Evolutionary conservation across 78 protist genomes (phyloP).

Genomic region (Polysphondylium violaceum): DNA sequence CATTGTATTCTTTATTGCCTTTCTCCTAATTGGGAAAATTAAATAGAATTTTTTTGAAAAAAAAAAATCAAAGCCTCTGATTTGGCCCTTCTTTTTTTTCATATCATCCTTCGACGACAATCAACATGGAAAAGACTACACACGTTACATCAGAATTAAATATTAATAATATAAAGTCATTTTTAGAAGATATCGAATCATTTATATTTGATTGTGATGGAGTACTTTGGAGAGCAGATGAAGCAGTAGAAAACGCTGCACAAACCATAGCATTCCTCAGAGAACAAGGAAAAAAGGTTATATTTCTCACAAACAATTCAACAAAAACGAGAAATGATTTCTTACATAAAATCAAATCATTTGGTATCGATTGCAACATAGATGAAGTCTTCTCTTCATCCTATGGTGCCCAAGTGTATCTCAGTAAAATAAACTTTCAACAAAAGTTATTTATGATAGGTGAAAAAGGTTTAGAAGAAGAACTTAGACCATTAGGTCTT

Average conservation of each 20-base stretch:
- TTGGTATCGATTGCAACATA: constrained; percentile 9
- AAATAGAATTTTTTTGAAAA: too few relatives aligned
- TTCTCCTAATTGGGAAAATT: too few relatives aligned
- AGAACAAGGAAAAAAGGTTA: constrained; percentile 20
- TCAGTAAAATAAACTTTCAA: constrained; percentile 1
- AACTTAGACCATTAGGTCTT: not conserved
- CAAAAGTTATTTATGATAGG: constrained; percentile 65
- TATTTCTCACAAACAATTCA: constrained; percentile 64
- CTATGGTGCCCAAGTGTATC: constrained; percentile 39
- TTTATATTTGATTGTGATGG: constrained; percentile 76
- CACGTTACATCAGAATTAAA: too few relatives aligned
- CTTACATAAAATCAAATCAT: constrained; percentile 1
- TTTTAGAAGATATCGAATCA: constrained; percentile 34
- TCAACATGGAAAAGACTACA: too few relatives aligned
- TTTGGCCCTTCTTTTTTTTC: too few relatives aligned
- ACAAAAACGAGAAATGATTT: constrained; percentile 57
- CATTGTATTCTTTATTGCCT: too few relatives aligned
- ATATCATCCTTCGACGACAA: too few relatives aligned
- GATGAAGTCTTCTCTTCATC: constrained; percentile 46
- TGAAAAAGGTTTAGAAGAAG: constrained; percentile 55
- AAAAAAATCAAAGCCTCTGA: too few relatives aligned
- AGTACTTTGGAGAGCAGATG: constrained; percentile 10
- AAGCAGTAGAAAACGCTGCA: constrained; percentile 17
- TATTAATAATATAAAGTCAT: not conserved
- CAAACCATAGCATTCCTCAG: constrained; percentile 17